A percentile compares a stretch with the other conserved stretches of the same genome.
These are phyloP conservation scores for Wickerhamiella pararugosa DNA, from an alignment of 1,139 yeast genomes.

Conservation along the genomic window DNA sequence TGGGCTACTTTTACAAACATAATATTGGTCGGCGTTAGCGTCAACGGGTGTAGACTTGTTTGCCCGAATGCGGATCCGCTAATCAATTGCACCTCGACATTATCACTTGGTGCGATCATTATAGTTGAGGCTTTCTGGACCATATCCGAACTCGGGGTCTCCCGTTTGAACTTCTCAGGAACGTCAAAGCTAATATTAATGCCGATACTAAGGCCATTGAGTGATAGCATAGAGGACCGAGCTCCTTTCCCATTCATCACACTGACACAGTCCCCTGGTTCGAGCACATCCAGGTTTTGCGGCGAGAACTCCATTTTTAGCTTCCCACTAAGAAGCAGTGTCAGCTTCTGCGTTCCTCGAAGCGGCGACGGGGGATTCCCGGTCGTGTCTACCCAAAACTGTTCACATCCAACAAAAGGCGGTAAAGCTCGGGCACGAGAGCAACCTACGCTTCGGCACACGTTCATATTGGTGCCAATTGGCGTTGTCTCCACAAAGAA, in stretches of 20 bases:
- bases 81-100: slow-evolving; percentile 55
- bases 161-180: slow-evolving; percentile 50
- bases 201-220: slow-evolving; percentile 43
- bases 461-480: background rate
- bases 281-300: slow-evolving; percentile 10
- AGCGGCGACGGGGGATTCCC: slow-evolving; percentile 15
- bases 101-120: slow-evolving; percentile 44
- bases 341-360: slow-evolving; percentile 14
- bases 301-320: slow-evolving; percentile 12
- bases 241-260: slow-evolving; percentile 89
- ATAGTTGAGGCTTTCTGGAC: slow-evolving; percentile 60
- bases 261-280: slow-evolving; percentile 23
- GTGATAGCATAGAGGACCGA: slow-evolving; percentile 74
- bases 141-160: slow-evolving; percentile 65
- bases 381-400: slow-evolving; percentile 10
- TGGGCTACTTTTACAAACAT: slow-evolving; percentile 50
- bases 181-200: slow-evolving; percentile 84
- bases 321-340: slow-evolving; percentile 10
- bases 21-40: slow-evolving; percentile 47
- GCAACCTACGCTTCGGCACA: slow-evolving; percentile 1
- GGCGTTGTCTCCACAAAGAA: background rate
- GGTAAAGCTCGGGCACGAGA: slow-evolving; percentile 13
- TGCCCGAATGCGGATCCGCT: slow-evolving; percentile 68
- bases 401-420: slow-evolving; percentile 15
- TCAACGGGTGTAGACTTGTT: slow-evolving; percentile 57